Percentiles rank a stretch among this genome's conserved stretches.
Evolutionary conservation across 805 yeast species (phyloP).

Genomic region (Metschnikowia dekortorum): DNA sequence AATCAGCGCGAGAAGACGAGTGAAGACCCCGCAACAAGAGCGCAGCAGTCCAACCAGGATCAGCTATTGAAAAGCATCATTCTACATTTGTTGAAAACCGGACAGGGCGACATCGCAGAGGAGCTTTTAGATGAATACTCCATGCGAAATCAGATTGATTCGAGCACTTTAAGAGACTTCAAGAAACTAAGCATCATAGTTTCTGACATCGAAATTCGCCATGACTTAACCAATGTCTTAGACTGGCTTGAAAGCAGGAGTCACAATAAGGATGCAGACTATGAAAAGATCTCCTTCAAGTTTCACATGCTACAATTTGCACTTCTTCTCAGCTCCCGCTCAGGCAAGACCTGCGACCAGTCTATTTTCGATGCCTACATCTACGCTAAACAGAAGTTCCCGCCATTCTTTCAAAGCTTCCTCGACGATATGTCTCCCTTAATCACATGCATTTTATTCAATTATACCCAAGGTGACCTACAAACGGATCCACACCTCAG

Average conservation of each 20-base stretch:
- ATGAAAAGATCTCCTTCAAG: constrained; percentile 32
- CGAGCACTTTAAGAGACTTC: constrained; percentile 23
- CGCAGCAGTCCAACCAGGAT: constrained; percentile 23
- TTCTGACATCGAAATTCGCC: constrained; percentile 27
- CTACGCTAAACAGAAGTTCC: constrained; percentile 36
- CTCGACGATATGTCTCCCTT: constrained; percentile 32
- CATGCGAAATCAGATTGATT: constrained; percentile 20
- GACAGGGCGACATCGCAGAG: constrained; percentile 34
- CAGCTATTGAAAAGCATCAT: constrained; percentile 35
- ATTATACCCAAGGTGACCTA: constrained; percentile 13
- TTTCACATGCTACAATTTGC: constrained; percentile 38
- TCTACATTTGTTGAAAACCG: constrained; percentile 36
- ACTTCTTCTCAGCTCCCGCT: constrained; percentile 23
- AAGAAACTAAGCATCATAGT: constrained; percentile 29
- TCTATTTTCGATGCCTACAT: constrained; percentile 26
- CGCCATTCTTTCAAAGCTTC: constrained; percentile 29
- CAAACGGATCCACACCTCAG: constrained; percentile 7
- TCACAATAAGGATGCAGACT: constrained; percentile 5
- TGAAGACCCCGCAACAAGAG: background rate
- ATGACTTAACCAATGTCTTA: constrained; percentile 30
- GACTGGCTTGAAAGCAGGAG: constrained; percentile 29
- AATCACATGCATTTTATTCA: constrained; percentile 29
- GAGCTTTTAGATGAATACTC: constrained; percentile 25
- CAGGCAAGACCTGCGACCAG: constrained; percentile 18
- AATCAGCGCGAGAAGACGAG: background rate